These are phyloP conservation scores for Ophiostoma montium DNA, from an alignment of 2,329 filamentous ascomycete genomes.

Conservation along the genomic window DNA sequence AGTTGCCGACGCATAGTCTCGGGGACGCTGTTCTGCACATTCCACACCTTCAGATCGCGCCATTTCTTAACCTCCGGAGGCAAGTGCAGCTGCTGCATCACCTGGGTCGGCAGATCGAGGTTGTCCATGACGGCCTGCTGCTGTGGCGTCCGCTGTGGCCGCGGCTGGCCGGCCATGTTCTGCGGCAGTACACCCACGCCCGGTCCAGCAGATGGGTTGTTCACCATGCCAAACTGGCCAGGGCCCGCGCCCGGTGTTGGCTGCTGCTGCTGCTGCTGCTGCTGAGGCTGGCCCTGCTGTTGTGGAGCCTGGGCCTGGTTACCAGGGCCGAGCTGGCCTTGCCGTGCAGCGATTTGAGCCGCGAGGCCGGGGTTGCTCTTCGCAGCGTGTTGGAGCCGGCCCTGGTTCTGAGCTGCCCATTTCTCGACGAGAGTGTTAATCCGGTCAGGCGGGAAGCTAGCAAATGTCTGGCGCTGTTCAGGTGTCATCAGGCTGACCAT, in stretches of 20 bases:
- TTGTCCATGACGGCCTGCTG: constrained; percentile 30
- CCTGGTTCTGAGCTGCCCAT: constrained; percentile 24
- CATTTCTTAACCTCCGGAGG: constrained; percentile 34
- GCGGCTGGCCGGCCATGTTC: constrained; percentile 15
- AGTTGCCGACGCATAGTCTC: constrained; percentile 22
- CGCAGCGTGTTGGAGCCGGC: neutral
- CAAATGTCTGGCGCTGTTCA: constrained; percentile 22
- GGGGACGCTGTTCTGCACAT: constrained; percentile 24
- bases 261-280: neutral
- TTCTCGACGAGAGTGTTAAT: constrained; percentile 36
- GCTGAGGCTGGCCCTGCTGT: neutral
- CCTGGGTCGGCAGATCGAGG: constrained; percentile 30
- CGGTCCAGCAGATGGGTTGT: neutral
- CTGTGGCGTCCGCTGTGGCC: constrained; percentile 16
- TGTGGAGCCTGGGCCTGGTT: constrained; percentile 4
- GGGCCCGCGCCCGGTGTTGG: neutral
- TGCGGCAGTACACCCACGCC: constrained; percentile 2
- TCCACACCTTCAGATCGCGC: constrained; percentile 31
- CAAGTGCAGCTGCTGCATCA: constrained; percentile 21
- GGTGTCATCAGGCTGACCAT: constrained; percentile 25
- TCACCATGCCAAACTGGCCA: neutral
- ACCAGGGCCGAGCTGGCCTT: constrained; percentile 12
- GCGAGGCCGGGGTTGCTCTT: constrained; percentile 15
- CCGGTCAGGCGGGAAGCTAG: constrained; percentile 32
- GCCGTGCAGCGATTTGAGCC: constrained; percentile 9